These are phyloP conservation scores for Auricularia auricula-judae DNA, from an alignment of 768 basidiomycete species.

Conservation along the genomic window DNA sequence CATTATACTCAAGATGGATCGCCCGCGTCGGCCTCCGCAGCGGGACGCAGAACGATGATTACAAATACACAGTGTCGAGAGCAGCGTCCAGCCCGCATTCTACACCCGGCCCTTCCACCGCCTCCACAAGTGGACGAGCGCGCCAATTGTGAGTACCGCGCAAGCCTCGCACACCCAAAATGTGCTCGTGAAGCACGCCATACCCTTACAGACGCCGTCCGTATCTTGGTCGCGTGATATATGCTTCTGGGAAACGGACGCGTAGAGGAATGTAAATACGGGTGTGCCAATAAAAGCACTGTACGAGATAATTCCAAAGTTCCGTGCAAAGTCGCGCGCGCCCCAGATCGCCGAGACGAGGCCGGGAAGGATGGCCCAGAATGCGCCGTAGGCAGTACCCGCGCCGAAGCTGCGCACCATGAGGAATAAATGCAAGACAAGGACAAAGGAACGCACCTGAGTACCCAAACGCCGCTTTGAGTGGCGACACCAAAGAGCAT, in stretches of 20 bases:
- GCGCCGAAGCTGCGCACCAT: conserved; percentile 39
- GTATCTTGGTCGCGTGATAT: conserved; percentile 21
- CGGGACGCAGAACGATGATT: too few relatives aligned
- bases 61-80: too few relatives aligned
- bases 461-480: conserved; percentile 49
- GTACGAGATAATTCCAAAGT: conserved; percentile 63
- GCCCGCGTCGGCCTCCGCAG: too few relatives aligned
- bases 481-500: conserved; percentile 36
- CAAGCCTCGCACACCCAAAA: conserved; percentile 41
- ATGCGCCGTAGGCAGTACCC: conserved; percentile 57
- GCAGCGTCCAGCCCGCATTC: not conserved
- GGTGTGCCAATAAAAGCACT: conserved; percentile 69
- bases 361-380: conserved; percentile 67
- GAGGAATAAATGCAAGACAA: not conserved
- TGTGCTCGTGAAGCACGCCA: conserved; percentile 54
- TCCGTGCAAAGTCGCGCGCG: conserved; percentile 53
- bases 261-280: conserved; percentile 69
- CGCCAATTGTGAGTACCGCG: conserved; percentile 32
- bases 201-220: conserved; percentile 40
- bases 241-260: conserved; percentile 48
- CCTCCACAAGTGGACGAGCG: conserved; percentile 45
- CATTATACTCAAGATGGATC: too few relatives aligned
- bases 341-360: conserved; percentile 69
- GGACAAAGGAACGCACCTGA: conserved; percentile 38
- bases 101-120: conserved; percentile 51